Evolutionary conservation across 1,284 basidiomycete species (phyloP).

Genomic region (Fomitiporia mediterranea): DNA sequence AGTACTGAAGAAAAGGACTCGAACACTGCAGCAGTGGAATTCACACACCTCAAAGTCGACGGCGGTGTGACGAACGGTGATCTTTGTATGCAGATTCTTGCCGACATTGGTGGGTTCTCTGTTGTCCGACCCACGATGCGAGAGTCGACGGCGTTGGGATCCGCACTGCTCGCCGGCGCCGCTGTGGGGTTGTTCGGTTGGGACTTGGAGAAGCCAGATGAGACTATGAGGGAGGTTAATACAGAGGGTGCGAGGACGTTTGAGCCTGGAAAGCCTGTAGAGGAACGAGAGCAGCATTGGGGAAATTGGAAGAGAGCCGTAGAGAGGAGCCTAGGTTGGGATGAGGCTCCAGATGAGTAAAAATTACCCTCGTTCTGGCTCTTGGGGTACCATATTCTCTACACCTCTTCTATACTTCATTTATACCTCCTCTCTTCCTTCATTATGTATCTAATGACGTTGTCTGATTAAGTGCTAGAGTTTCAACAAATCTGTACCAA

Average conservation of each 20-base stretch:
- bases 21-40: not conserved
- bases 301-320: constrained; percentile 83
- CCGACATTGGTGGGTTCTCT: constrained; percentile 89
- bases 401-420: not conserved
- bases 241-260: constrained; percentile 79
- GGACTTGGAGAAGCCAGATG: constrained; percentile 75
- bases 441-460: too few species aligned
- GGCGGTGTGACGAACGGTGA: constrained; percentile 94
- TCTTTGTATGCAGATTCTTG: constrained; percentile 87
- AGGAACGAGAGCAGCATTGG: constrained; percentile 60
- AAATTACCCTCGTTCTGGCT: not conserved
- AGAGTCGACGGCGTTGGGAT: constrained; percentile 97
- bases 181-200: constrained; percentile 92
- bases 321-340: constrained; percentile 77
- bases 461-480: too few species aligned
- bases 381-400: not conserved
- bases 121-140: constrained; percentile 94
- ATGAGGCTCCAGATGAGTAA: constrained; percentile 48
- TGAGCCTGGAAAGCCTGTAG: constrained; percentile 50
- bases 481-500: too few species aligned
- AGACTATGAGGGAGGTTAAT: constrained; percentile 88
- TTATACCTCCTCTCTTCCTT: too few species aligned
- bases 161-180: constrained; percentile 90
- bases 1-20: not conserved
- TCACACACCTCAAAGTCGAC: constrained; percentile 75